Conservation (phyloP, 257 asterid genomes). For the Verbascum thapsus region DNA sequence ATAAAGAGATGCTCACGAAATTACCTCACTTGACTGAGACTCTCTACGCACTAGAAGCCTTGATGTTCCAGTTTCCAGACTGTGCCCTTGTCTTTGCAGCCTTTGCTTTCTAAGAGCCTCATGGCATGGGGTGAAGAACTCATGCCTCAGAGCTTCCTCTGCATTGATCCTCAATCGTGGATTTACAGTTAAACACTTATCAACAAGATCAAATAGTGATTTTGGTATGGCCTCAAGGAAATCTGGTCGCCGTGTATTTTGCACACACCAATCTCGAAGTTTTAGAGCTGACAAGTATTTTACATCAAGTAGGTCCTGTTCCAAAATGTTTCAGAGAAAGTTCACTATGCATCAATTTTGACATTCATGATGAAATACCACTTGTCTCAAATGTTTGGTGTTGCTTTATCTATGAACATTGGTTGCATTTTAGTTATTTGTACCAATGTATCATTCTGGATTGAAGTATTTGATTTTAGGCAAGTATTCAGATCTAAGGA, state of each 20-base stretch:
- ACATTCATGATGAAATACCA: too few species aligned
- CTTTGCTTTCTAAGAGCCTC: conserved; percentile 56
- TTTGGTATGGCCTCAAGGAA: conserved; percentile 53
- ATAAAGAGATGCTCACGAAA: conserved; percentile 24
- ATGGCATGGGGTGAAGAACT: conserved; percentile 58
- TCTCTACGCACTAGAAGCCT: conserved; percentile 26
- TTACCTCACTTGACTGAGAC: conserved; percentile 32
- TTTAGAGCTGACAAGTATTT: conserved; percentile 53
- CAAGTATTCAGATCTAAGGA: too few species aligned
- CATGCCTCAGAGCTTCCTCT: conserved; percentile 83
- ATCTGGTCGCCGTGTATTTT: conserved; percentile 60
- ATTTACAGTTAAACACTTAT: conserved; percentile 76
- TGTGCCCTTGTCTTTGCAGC: conserved; percentile 44
- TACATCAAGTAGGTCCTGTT: conserved; percentile 75
- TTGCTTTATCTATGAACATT: too few species aligned
- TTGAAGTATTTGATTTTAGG: too few species aligned
- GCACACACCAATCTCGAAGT: conserved; percentile 78
- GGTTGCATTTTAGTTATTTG: too few species aligned
- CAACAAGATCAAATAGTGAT: conserved; percentile 76
- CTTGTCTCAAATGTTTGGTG: too few species aligned
- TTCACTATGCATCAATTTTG: too few species aligned
- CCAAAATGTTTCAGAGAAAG: neutral
- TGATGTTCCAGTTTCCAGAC: conserved; percentile 27
- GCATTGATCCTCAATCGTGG: conserved; percentile 86
- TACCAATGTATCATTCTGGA: too few species aligned